Evolutionary conservation across 352 stramenopile genomes (phyloP).

Genomic region (Globisporangium echinulatum): DNA sequence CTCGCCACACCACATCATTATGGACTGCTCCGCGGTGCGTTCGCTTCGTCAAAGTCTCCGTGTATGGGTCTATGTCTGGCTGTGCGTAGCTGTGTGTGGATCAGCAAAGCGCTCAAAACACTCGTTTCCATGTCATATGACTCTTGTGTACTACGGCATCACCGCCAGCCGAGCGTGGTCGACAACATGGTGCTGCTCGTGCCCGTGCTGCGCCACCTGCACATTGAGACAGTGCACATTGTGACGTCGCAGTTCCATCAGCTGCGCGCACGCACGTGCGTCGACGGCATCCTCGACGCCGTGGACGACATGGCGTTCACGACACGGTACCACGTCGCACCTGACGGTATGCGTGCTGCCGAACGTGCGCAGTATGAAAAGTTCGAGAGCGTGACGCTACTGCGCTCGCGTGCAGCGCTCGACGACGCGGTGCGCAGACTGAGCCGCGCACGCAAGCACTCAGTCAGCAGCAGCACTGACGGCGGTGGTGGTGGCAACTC

Average conservation of each 20-base stretch:
- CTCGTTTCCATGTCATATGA: not conserved
- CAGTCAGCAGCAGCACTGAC: not conserved
- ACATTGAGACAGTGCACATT: slow-evolving; percentile 25
- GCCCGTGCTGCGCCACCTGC: slow-evolving; percentile 22
- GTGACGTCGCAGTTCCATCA: slow-evolving; percentile 34
- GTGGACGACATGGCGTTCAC: slow-evolving; percentile 17
- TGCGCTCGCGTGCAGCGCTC: slow-evolving; percentile 7
- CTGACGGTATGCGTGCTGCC: slow-evolving; percentile 12
- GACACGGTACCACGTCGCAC: slow-evolving; percentile 23
- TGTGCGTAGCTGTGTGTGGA: not conserved
- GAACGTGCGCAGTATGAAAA: slow-evolving; percentile 11
- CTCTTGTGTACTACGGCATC: not conserved
- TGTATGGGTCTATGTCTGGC: not conserved
- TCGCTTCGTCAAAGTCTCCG: no score
- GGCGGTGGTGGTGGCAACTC: no score
- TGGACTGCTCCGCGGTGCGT: slow-evolving; percentile 58
- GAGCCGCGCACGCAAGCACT: slow-evolving; percentile 8
- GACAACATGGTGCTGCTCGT: slow-evolving; percentile 31
- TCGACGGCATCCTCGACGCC: slow-evolving; percentile 22
- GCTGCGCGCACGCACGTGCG: slow-evolving; percentile 20
- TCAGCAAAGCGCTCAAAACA: not conserved
- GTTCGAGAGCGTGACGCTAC: slow-evolving; percentile 6
- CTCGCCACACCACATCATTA: slow-evolving; percentile 61
- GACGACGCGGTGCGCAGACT: slow-evolving; percentile 17
- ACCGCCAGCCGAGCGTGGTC: slow-evolving; percentile 25